These are phyloP conservation scores for Nicotiana paniculata DNA, from an alignment of 257 asterid genomes.

Conservation along the genomic window DNA sequence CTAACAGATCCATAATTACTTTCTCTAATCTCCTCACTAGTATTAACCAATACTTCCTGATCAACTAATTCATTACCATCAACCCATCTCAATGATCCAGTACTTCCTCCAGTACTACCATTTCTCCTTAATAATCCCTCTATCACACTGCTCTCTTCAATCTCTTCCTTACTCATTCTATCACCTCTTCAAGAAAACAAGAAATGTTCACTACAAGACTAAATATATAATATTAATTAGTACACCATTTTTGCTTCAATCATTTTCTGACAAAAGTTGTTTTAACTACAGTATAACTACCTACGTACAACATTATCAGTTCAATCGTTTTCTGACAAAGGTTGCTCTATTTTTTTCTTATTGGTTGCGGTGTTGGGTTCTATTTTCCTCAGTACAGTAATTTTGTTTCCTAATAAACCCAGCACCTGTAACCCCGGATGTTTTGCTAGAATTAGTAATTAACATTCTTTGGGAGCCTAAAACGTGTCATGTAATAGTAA, in stretches of 20 bases:
- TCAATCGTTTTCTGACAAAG: conserved; percentile 14
- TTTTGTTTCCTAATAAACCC: not conserved
- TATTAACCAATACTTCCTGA: conserved; percentile 50
- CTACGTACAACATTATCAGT: not conserved
- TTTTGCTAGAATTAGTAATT: not conserved
- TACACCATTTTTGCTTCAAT: not conserved
- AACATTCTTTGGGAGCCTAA: not conserved
- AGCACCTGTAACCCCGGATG: not conserved
- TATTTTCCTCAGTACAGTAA: not conserved
- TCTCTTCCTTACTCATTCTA: conserved; percentile 46
- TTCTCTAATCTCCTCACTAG: conserved; percentile 38
- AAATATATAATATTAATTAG: not conserved
- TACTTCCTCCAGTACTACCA: conserved; percentile 33
- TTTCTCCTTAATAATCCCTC: conserved; percentile 41
- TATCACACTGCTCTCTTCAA: conserved; percentile 46
- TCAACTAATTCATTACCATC: conserved; percentile 81
- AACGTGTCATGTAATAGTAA: conserved; percentile 4
- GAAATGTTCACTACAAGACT: not conserved
- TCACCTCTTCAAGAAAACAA: not conserved
- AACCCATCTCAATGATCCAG: conserved; percentile 77
- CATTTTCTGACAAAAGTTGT: conserved; percentile 1
- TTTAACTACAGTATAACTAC: not conserved
- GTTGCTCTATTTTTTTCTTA: too few species aligned
- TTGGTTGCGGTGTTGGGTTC: not conserved
- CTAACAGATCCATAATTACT: conserved; percentile 52